These are phyloP conservation scores for Neonectria hederae DNA, from an alignment of 2,329 filamentous ascomycete species.

Conservation along the genomic window DNA sequence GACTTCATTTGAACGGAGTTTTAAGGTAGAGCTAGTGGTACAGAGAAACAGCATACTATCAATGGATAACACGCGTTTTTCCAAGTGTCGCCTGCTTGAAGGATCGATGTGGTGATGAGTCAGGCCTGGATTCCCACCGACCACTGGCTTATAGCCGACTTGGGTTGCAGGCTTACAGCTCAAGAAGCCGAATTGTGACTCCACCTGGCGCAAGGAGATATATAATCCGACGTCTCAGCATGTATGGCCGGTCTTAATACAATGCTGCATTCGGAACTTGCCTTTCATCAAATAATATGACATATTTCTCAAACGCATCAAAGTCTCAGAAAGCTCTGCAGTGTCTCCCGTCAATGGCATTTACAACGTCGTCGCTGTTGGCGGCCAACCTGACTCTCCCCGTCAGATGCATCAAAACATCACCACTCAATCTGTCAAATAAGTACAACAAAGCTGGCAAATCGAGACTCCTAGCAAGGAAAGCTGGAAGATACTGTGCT, in stretches of 20 bases:
- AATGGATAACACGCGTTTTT: neutral
- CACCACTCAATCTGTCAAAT: neutral
- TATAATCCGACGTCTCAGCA: neutral
- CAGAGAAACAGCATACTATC: neutral
- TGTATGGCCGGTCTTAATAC: neutral
- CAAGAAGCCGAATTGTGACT: conserved; percentile 20
- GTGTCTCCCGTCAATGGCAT: neutral
- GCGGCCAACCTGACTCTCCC: neutral
- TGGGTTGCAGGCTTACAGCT: neutral
- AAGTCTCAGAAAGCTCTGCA: neutral
- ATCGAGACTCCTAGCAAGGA: neutral
- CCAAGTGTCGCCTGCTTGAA: neutral
- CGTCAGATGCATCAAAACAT: neutral
- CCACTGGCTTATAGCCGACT: conserved; percentile 12
- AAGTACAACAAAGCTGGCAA: neutral
- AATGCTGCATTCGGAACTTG: neutral
- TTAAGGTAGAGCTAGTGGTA: neutral
- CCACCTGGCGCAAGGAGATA: neutral
- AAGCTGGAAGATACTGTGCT: neutral
- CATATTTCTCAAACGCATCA: no score
- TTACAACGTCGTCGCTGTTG: neutral
- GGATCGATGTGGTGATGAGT: neutral
- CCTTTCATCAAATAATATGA: neutral
- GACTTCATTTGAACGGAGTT: neutral
- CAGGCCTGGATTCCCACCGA: neutral